Evolutionary conservation across 2,329 filamentous ascomycete genomes (phyloP).

Genomic region (Didymella exigua): DNA sequence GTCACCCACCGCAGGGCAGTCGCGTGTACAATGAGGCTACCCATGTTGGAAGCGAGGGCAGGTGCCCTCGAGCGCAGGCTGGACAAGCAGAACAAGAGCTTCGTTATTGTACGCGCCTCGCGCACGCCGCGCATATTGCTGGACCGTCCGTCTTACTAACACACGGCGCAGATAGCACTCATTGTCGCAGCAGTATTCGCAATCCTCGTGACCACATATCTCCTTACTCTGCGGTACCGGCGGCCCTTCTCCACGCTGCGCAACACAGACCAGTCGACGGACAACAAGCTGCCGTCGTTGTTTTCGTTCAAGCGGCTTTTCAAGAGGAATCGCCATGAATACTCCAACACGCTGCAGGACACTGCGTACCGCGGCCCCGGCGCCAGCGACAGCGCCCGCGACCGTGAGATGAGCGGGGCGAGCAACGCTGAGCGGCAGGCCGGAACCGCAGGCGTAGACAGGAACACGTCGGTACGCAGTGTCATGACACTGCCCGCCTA

Average conservation of each 20-base stretch:
- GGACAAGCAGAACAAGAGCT: constrained; percentile 30
- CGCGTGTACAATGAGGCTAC: constrained; percentile 36
- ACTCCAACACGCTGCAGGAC: constrained; percentile 44
- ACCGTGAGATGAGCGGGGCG: constrained; percentile 40
- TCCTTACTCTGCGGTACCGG: constrained; percentile 36
- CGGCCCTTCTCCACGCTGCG: constrained; percentile 17
- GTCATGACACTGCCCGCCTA: constrained; percentile 93
- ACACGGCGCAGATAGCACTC: constrained; percentile 30
- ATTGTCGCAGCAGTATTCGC: constrained; percentile 38
- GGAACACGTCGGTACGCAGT: constrained; percentile 86
- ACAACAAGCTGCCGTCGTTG: constrained; percentile 38
- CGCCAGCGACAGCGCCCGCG: constrained; percentile 26
- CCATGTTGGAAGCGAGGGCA: constrained; percentile 27
- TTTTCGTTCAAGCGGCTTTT: constrained; percentile 40
- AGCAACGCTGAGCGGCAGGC: constrained; percentile 37
- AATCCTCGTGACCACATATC: constrained; percentile 42
- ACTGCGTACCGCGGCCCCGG: constrained; percentile 35
- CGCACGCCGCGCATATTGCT: background rate
- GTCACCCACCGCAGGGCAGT: constrained; percentile 5
- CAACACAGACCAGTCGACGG: constrained; percentile 15
- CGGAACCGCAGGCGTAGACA: constrained; percentile 62
- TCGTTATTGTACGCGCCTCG: constrained; percentile 36
- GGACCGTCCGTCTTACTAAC: constrained; percentile 17
- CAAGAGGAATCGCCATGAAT: constrained; percentile 35
- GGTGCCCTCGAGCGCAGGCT: constrained; percentile 28